Evolutionary conservation across 2,329 filamentous ascomycete species (phyloP), one percentile per base, ranked within the genome.

Genomic region (Epichloe bromicola): DNA sequence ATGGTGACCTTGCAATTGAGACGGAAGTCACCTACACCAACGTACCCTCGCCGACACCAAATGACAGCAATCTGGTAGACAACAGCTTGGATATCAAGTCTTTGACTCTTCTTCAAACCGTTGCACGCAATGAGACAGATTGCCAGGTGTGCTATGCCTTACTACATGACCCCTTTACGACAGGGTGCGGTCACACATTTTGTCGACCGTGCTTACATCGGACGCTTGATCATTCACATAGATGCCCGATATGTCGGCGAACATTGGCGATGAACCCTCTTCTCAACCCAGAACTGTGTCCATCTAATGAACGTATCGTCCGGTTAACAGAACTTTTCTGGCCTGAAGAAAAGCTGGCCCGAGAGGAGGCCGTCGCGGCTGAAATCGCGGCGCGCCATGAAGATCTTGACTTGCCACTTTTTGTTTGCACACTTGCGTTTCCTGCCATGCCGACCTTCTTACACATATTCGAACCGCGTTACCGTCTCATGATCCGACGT

Each of bases 391-490:
- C 72, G 10, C 72, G 73, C 1, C 66, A 74, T 44, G 74, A 76
- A 4, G 79, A 80, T 10, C 72, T 80, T 17, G 77, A 82, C 37
- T 76, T 83, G 4, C 79, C 87, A 0, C 70, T 95, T 0, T 95
- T 95, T 58, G 78, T 94, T 34, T 93, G 86, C 66, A 88, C 88
- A 0, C 67, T 94, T 8, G 79, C 87, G 0, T 91, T 93, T 58
- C 90, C 90, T 1, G 74, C 76, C 2, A 88, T 91, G 79, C 88
- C 85, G 0, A 90, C 87, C 0, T 93, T 93, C 58, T 71, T 95
- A 3, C 86, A 94, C 59, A 79, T 96, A n/a, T 95, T 95, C 61
- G 90, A 95, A 64, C 86, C 87, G n/a, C 78, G 86, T 6, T 95
- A 95, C 63, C 80, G 88, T 7, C 73, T 93, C n/a, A 93, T 95